phyloP scores from a whole-genome alignment of 768 basidiomycete species.

The Phylloporus sp. region DNA sequence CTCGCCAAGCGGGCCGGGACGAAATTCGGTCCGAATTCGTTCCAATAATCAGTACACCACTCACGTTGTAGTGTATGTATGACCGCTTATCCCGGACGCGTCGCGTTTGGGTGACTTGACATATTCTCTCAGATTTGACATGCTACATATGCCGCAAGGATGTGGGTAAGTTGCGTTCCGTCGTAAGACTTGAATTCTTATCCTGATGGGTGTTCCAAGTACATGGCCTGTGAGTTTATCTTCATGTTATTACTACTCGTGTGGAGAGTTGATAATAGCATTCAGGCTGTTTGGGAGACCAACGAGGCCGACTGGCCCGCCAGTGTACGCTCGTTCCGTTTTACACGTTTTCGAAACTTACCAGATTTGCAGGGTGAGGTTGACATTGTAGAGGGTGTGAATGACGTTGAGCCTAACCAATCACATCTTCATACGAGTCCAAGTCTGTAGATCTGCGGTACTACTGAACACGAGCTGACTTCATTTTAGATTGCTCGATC shows the following conservation, averaged over 20 bases:
- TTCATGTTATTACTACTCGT: not conserved
- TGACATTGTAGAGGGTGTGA: slow-evolving; percentile 40
- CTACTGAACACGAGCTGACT: not conserved
- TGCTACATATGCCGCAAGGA: slow-evolving; percentile 35
- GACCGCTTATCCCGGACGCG: not conserved
- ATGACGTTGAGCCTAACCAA: slow-evolving; percentile 47
- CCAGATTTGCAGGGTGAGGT: slow-evolving; percentile 23
- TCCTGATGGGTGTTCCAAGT: slow-evolving; percentile 12
- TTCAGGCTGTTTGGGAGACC: slow-evolving; percentile 29
- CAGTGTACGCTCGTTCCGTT: slow-evolving; percentile 13
- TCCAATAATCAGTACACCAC: slow-evolving; percentile 29
- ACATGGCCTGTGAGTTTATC: slow-evolving; percentile 33
- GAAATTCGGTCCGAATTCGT: slow-evolving; percentile 35
- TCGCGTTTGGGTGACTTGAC: not conserved
- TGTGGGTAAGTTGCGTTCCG: slow-evolving; percentile 25
- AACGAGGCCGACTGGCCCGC: slow-evolving; percentile 22
- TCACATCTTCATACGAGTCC: slow-evolving; percentile 54
- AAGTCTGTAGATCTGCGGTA: slow-evolving; percentile 25
- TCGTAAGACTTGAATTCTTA: not conserved
- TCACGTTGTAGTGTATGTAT: slow-evolving; percentile 32
- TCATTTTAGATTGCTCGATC: slow-evolving; percentile 24
- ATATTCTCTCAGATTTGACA: slow-evolving; percentile 25
- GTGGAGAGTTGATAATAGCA: slow-evolving; percentile 4
- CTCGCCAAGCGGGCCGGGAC: slow-evolving; percentile 25
- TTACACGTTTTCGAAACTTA: not conserved